phyloP scores from a whole-genome alignment of 2,329 filamentous ascomycete genomes.

The Pseudopithomyces chartarum region DNA sequence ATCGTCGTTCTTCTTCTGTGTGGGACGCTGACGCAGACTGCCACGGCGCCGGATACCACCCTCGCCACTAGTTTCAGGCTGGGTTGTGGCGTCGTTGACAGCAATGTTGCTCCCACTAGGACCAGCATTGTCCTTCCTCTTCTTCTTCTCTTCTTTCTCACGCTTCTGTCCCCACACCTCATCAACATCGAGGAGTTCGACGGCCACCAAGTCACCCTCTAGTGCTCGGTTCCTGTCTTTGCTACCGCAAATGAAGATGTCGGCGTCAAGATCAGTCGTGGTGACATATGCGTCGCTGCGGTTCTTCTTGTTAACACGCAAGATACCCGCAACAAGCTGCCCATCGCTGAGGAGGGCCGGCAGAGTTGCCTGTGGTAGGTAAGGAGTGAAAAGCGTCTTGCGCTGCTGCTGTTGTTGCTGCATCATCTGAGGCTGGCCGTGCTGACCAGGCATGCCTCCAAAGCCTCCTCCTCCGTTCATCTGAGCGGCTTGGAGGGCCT shows the following conservation, averaged over 20 bases:
- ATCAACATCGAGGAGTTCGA: constrained; percentile 95
- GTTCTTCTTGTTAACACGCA: constrained; percentile 99
- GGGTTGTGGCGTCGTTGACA: constrained; percentile 63
- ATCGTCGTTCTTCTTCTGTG: constrained; percentile 99
- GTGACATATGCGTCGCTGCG: constrained; percentile 98
- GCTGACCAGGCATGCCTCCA: constrained; percentile 68
- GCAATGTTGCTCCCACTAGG: constrained; percentile 75
- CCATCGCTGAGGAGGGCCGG: constrained; percentile 89
- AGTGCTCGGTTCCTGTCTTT: constrained; percentile 97
- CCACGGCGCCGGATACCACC: constrained; percentile 90
- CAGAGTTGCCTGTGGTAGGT: constrained; percentile 90
- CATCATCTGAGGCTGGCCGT: constrained; percentile 67
- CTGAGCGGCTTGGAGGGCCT: constrained; percentile 88
- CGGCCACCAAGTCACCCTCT: constrained; percentile 92
- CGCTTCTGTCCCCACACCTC: constrained; percentile 99
- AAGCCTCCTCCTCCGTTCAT: constrained; percentile 78
- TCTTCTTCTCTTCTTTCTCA: constrained; percentile 99
- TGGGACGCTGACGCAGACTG: constrained; percentile 93
- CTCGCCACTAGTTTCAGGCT: constrained; percentile 69
- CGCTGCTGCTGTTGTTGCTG: constrained; percentile 86
- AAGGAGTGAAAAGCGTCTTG: constrained; percentile 98
- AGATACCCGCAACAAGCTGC: constrained; percentile 92
- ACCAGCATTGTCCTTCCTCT: constrained; percentile 97
- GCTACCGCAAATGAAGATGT: constrained; percentile 99
- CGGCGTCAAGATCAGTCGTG: constrained; percentile 90